Evolutionary conservation across 305 asterid genomes (phyloP).

Genomic region (Fraxinus nigra): DNA sequence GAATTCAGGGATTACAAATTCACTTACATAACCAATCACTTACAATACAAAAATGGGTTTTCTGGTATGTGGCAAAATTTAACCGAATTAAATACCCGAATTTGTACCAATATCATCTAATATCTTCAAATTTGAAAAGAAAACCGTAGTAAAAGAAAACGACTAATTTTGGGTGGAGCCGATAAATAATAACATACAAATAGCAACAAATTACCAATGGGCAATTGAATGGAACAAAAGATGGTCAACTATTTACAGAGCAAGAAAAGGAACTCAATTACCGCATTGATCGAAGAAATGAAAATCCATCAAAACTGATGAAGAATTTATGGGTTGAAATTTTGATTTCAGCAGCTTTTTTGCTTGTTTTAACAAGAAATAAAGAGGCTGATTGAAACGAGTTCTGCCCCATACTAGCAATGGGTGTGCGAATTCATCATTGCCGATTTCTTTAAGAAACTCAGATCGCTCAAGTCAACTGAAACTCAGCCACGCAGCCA

Average conservation of each 20-base stretch:
- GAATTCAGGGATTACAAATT: neutral
- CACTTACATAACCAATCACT: neutral
- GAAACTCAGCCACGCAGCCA: neutral
- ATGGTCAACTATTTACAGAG: neutral
- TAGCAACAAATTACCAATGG: neutral
- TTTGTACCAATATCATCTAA: conserved; percentile 3
- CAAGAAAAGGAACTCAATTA: conserved; percentile 24
- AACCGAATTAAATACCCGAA: conserved; percentile 5
- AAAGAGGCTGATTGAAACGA: conserved; percentile 6
- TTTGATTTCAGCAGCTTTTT: conserved; percentile 13
- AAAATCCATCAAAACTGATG: conserved; percentile 14
- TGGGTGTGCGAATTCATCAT: conserved; percentile 1
- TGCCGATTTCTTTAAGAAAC: conserved; percentile 8
- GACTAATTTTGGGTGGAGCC: neutral
- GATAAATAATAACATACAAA: neutral
- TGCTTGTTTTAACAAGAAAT: conserved; percentile 15
- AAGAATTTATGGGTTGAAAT: conserved; percentile 15
- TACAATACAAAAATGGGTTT: conserved; percentile 11
- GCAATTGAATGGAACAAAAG: neutral
- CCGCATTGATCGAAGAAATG: conserved; percentile 26
- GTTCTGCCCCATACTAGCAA: neutral
- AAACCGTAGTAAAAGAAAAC: neutral
- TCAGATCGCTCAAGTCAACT: neutral
- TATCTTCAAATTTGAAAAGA: conserved; percentile 4
- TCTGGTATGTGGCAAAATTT: conserved; percentile 19